Conservation (phyloP, 352 stramenopile genomes). For the Saprolegnia diclina region DNA sequence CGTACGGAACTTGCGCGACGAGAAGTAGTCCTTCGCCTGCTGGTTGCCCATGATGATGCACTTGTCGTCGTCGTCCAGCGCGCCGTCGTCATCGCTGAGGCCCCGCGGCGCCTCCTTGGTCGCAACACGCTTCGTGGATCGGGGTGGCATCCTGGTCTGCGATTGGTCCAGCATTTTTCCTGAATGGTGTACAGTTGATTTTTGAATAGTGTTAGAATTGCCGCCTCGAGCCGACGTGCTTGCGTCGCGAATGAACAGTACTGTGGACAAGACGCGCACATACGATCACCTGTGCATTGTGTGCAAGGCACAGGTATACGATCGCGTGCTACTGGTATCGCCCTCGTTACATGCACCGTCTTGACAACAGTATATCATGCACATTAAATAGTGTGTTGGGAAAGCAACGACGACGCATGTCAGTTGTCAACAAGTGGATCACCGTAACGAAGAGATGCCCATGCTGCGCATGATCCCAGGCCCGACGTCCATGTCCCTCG, state of each 20-base stretch:
- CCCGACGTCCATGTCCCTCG: constrained; percentile 38
- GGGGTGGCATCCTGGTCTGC: neutral
- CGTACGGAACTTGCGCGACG: constrained; percentile 24
- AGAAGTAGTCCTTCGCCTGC: constrained; percentile 27
- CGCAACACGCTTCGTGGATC: neutral
- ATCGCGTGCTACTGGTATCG: no score
- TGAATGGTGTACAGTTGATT: neutral
- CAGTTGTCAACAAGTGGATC: neutral
- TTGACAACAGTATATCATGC: no score
- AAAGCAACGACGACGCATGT: no score
- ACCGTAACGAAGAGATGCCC: neutral
- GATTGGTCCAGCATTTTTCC: neutral
- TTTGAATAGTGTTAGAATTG: neutral
- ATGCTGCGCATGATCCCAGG: constrained; percentile 36
- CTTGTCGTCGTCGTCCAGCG: neutral
- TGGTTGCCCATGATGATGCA: constrained; percentile 24
- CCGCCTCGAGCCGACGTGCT: no score
- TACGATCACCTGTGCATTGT: no score
- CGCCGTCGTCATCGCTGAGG: neutral
- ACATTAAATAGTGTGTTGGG: no score
- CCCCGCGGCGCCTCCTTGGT: neutral
- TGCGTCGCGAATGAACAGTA: no score
- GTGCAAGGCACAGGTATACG: no score
- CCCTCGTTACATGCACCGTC: no score
- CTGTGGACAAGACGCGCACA: no score